These are phyloP conservation scores for Neurospora sp. DNA, from an alignment of 495 filamentous ascomycete genomes.

Conservation along the genomic window DNA sequence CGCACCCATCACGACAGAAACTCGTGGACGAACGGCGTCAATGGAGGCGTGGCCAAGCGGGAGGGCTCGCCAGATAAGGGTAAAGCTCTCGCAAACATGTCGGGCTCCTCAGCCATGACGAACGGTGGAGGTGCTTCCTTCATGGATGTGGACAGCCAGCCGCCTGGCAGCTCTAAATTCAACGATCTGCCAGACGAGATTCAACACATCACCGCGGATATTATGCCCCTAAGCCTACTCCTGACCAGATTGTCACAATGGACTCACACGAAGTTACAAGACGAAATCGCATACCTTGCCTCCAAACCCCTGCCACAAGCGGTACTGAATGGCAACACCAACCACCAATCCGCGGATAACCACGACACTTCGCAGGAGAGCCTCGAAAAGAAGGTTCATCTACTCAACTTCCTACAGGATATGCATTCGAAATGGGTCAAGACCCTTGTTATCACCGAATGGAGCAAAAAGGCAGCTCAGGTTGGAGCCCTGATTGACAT, in stretches of 20 bases:
- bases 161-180: conserved; percentile 20
- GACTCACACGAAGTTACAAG: conserved; percentile 64
- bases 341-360: conserved; percentile 1
- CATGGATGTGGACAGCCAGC: conserved; percentile 14
- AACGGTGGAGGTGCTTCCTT: conserved; percentile 17
- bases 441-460: conserved; percentile 74
- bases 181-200: conserved; percentile 63
- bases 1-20: conserved; percentile 43
- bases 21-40: conserved; percentile 29
- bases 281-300: conserved; percentile 59
- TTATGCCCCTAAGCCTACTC: conserved; percentile 57
- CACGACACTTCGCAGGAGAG: conserved; percentile 57
- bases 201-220: conserved; percentile 65
- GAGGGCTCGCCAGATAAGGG: conserved; percentile 14
- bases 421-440: conserved; percentile 67
- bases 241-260: conserved; percentile 70
- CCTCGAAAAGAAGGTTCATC: conserved; percentile 63
- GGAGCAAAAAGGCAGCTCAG: conserved; percentile 67
- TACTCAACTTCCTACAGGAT: conserved; percentile 61
- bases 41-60: conserved; percentile 18
- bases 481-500: conserved; percentile 82
- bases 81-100: conserved; percentile 10
- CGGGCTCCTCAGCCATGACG: conserved; percentile 9
- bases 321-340: conserved; percentile 29
- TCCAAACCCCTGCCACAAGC: conserved; percentile 47